Evolutionary conservation across 2,329 filamentous ascomycete genomes (phyloP).

Genomic region (Penicillium verrucosum): DNA sequence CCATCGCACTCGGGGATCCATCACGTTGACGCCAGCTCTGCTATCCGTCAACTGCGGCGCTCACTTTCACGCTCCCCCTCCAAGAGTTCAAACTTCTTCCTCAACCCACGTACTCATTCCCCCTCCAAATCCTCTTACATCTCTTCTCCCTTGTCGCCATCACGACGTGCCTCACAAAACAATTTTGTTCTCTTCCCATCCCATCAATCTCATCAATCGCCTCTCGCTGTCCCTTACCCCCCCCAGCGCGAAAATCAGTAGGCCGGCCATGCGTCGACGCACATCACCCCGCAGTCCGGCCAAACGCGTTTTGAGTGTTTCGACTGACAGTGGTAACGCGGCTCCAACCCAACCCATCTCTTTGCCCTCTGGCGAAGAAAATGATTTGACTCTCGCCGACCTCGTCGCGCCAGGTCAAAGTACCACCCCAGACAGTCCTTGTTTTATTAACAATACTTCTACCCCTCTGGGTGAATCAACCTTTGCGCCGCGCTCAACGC

Average conservation of each 20-base stretch:
- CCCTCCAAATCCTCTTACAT: conserved; percentile 51
- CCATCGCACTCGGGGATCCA: conserved; percentile 81
- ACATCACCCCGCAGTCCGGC: conserved; percentile 77
- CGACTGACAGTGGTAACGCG: conserved; percentile 68
- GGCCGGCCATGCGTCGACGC: conserved; percentile 50
- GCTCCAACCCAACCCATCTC: conserved; percentile 50
- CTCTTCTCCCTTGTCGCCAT: conserved; percentile 58
- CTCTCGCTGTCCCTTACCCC: conserved; percentile 64
- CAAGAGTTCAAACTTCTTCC: conserved; percentile 69
- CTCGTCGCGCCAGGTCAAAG: conserved; percentile 25
- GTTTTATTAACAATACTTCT: conserved; percentile 41
- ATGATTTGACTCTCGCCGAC: conserved; percentile 35
- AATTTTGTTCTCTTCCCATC: conserved; percentile 51
- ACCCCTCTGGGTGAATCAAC: conserved; percentile 21
- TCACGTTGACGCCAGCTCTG: conserved; percentile 76
- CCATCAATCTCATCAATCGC: conserved; percentile 48
- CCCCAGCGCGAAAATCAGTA: conserved; percentile 60
- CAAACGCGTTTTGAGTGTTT: conserved; percentile 70
- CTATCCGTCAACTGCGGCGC: conserved; percentile 77
- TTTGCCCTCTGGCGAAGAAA: conserved; percentile 48
- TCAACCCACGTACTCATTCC: conserved; percentile 48
- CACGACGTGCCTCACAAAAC: conserved; percentile 52
- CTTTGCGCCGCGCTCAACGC: conserved; percentile 36
- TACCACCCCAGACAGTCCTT: conserved; percentile 18
- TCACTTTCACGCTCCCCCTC: conserved; percentile 93